A percentile compares a stretch with the other conserved stretches of the same genome.
phyloP scores from a whole-genome alignment of 345 rosid species.

The Gossypium rotundifolium region DNA sequence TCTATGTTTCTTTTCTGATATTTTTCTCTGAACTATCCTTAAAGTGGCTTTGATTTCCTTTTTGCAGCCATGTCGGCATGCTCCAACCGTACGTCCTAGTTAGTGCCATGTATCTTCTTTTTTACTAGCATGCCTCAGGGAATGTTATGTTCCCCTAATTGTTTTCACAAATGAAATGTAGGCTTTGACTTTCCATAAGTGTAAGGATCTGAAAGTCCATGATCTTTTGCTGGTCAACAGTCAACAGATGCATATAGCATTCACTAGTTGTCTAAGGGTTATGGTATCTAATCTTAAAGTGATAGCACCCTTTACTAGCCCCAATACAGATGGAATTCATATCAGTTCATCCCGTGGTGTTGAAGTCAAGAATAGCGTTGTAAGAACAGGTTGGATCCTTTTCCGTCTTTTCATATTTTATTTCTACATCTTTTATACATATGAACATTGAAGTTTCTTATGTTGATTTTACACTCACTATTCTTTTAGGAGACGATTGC shows the following conservation, averaged over 20 bases:
- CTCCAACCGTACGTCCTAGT: conserved; percentile 73
- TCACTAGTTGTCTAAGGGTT: conserved; percentile 65
- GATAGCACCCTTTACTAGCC: conserved; percentile 67
- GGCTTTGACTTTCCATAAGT: conserved; percentile 82
- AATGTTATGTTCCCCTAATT: conserved; percentile 4
- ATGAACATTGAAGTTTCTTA: conserved; percentile 2
- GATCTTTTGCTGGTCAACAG: conserved; percentile 47
- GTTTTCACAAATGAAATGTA: conserved; percentile 26
- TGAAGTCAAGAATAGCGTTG: conserved; percentile 39
- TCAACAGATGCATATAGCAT: conserved; percentile 80
- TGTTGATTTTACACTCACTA: conserved; percentile 11
- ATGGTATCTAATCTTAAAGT: conserved; percentile 35
- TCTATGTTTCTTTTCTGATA: conserved; percentile 2
- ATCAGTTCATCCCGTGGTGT: conserved; percentile 69
- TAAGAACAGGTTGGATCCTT: conserved; percentile 57
- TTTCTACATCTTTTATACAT: neutral
- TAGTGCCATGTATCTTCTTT: conserved; percentile 15
- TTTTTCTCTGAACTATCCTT: neutral
- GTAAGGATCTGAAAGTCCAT: conserved; percentile 63
- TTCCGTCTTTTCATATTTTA: neutral
- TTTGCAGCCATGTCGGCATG: conserved; percentile 81
- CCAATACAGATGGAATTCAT: conserved; percentile 93
- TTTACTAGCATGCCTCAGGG: neutral
- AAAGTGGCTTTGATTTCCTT: conserved; percentile 18
- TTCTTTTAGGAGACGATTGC: conserved; percentile 82